Percentiles rank a stretch among this genome's conserved stretches.
Evolutionary conservation across 2,329 filamentous ascomycete genomes (phyloP).

Genomic region (Aspergillus thermomutatus): DNA sequence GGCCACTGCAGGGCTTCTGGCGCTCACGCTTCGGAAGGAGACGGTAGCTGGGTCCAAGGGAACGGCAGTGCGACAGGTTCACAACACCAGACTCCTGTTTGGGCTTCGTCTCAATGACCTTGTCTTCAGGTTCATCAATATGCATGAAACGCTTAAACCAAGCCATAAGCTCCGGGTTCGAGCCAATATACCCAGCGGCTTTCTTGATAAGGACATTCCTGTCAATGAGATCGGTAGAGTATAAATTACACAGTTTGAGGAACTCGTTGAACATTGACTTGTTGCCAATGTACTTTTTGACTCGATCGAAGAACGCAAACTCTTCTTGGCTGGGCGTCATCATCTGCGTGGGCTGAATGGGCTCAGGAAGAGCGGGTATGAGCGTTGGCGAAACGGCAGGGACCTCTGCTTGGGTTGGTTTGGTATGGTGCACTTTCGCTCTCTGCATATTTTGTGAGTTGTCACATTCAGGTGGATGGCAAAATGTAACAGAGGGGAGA

Average conservation of each 20-base stretch:
- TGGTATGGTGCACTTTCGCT: constrained; percentile 69
- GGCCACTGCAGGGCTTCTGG: constrained; percentile 85
- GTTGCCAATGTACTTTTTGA: constrained; percentile 94
- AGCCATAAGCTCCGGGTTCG: constrained; percentile 80
- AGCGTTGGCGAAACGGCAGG: constrained; percentile 77
- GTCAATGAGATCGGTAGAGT: constrained; percentile 88
- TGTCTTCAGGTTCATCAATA: constrained; percentile 68
- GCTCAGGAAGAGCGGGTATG: constrained; percentile 82
- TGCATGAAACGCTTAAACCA: constrained; percentile 85
- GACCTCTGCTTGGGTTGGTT: constrained; percentile 55
- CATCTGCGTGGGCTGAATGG: constrained; percentile 71
- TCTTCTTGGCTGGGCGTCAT: constrained; percentile 78
- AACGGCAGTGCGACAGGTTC: constrained; percentile 92
- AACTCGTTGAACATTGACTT: constrained; percentile 93
- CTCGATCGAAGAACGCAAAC: constrained; percentile 88
- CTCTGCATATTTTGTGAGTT: constrained; percentile 53
- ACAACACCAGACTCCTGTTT: constrained; percentile 72
- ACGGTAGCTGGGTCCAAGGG: constrained; percentile 92
- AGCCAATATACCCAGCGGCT: constrained; percentile 79
- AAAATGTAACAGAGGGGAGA: not conserved
- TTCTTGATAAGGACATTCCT: constrained; percentile 78
- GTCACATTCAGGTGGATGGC: not conserved
- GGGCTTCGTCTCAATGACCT: constrained; percentile 73
- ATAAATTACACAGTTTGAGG: constrained; percentile 93
- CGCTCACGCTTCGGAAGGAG: constrained; percentile 86